phyloP scores from a whole-genome alignment of 2,329 filamentous ascomycete species.

The Fusarium sp. region DNA sequence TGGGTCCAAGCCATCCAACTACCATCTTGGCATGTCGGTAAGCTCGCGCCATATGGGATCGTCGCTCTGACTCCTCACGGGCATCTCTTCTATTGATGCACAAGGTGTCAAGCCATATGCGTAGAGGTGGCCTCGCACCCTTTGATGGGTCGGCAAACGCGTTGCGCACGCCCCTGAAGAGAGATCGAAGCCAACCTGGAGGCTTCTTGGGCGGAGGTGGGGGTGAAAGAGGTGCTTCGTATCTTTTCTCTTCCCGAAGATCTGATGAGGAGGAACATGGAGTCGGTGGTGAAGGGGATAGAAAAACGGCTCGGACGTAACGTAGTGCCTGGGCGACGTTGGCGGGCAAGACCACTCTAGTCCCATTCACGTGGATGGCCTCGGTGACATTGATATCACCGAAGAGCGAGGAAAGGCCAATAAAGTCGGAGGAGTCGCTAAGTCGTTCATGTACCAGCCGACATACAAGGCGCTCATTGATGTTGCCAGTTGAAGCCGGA shows the following conservation, averaged over 20 bases:
- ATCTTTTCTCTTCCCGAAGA: constrained; percentile 11
- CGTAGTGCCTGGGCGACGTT: constrained; percentile 35
- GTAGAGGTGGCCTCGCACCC: constrained; percentile 25
- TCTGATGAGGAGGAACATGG: constrained; percentile 17
- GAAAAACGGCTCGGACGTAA: constrained; percentile 38
- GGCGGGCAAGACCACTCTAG: constrained; percentile 25
- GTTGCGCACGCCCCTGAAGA: constrained; percentile 18
- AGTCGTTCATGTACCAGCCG: constrained; percentile 35
- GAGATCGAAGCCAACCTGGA: constrained; percentile 35
- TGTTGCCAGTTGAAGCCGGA: constrained; percentile 29
- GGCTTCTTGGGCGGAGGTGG: constrained; percentile 34
- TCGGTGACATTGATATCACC: constrained; percentile 36
- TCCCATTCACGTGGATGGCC: constrained; percentile 29
- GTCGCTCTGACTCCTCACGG: constrained; percentile 30
- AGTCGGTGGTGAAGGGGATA: constrained; percentile 18
- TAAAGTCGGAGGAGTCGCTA: constrained; percentile 33
- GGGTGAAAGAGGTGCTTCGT: neutral
- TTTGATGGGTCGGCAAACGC: constrained; percentile 15
- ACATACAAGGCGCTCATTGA: constrained; percentile 35
- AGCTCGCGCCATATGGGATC: constrained; percentile 35
- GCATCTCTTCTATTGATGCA: constrained; percentile 34
- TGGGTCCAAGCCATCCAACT: constrained; percentile 37
- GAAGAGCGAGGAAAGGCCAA: constrained; percentile 38
- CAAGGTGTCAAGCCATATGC: constrained; percentile 38
- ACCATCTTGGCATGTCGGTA: constrained; percentile 36